These are phyloP conservation scores for Scutellaria baicalensis DNA, from an alignment of 257 asterid genomes.

Conservation along the genomic window DNA sequence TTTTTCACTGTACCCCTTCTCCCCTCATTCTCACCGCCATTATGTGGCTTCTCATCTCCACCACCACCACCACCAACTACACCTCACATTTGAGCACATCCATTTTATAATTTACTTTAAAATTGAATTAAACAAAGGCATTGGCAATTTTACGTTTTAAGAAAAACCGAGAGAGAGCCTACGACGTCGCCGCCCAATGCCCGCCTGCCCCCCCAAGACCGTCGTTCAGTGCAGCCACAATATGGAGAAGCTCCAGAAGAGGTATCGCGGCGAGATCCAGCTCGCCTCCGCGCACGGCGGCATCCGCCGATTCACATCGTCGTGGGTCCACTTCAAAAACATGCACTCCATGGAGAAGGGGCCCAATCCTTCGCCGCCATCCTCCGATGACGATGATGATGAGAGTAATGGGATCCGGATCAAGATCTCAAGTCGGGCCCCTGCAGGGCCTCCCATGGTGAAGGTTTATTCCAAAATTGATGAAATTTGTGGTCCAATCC, in stretches of 20 bases:
- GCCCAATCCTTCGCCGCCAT: constrained; percentile 46
- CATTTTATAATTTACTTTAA: neutral
- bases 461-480: constrained; percentile 36
- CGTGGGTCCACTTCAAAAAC: constrained; percentile 85
- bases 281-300: constrained; percentile 79
- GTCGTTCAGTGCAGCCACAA: constrained; percentile 98
- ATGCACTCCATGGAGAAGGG: constrained; percentile 93
- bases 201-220: constrained; percentile 48
- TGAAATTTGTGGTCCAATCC: constrained; percentile 31
- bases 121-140: neutral
- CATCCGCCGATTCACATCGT: constrained; percentile 50
- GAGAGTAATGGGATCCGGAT: constrained; percentile 68
- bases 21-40: no score
- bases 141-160: neutral
- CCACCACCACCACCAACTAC: no score
- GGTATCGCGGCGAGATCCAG: constrained; percentile 90
- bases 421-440: constrained; percentile 56
- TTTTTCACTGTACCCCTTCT: no score
- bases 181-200: constrained; percentile 53
- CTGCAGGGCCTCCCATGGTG: constrained; percentile 22
- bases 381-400: constrained; percentile 39
- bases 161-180: constrained; percentile 27
- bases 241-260: constrained; percentile 97
- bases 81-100: no score
- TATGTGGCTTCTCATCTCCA: no score